Evolutionary conservation across 805 yeast species (phyloP).

Genomic region (Blastobotrys mokoenaii): DNA sequence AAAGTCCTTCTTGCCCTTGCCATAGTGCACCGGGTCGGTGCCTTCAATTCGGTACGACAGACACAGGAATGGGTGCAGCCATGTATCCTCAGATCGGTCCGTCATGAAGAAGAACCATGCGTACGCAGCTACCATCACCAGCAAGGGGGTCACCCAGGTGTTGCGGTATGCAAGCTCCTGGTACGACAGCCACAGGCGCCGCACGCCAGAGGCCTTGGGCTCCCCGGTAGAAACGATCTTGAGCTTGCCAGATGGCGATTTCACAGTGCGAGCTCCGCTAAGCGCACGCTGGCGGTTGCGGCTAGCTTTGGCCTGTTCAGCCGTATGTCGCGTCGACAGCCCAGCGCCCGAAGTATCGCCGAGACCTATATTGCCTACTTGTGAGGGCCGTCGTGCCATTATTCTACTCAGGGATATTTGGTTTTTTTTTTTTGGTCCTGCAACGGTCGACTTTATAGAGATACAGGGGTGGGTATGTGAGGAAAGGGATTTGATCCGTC

Average conservation of each 20-base stretch:
- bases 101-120: constrained; percentile 45
- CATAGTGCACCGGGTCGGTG: constrained; percentile 44
- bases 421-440: neutral
- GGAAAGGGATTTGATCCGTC: no score
- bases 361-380: constrained; percentile 64
- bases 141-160: constrained; percentile 66
- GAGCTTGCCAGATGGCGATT: constrained; percentile 3
- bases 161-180: constrained; percentile 47
- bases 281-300: constrained; percentile 29
- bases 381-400: constrained; percentile 43
- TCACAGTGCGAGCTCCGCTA: constrained; percentile 11
- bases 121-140: constrained; percentile 36
- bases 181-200: constrained; percentile 44
- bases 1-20: constrained; percentile 80
- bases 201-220: constrained; percentile 7
- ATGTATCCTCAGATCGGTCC: constrained; percentile 50
- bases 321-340: constrained; percentile 55
- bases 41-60: constrained; percentile 60
- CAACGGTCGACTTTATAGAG: no score
- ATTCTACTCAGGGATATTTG: constrained; percentile 5
- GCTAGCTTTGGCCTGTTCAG: constrained; percentile 36
- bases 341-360: constrained; percentile 68
- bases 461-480: no score
- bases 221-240: constrained; percentile 2
- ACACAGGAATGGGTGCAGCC: constrained; percentile 52